A percentile compares a stretch with the other conserved stretches of the same genome.
Evolutionary conservation across 2,329 filamentous ascomycete genomes (phyloP).

Genomic region (Rutstroemia sp.): DNA sequence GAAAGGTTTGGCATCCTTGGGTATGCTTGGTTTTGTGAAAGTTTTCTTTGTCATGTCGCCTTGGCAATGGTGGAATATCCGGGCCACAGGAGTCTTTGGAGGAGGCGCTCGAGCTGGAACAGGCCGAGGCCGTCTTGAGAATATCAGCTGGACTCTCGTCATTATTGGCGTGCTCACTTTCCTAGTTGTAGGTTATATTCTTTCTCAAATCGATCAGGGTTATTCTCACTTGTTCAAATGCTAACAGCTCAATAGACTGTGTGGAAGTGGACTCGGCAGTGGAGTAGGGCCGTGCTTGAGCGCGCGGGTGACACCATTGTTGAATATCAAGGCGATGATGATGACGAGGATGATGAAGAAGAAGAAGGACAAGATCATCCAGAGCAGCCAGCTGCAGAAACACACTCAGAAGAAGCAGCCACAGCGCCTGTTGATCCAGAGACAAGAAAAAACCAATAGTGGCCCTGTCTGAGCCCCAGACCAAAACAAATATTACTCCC

Average conservation of each 20-base stretch:
- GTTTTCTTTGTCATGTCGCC: constrained; percentile 67
- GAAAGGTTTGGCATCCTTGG: constrained; percentile 86
- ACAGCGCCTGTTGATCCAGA: constrained; percentile 7
- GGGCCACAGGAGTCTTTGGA: constrained; percentile 50
- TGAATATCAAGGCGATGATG: constrained; percentile 62
- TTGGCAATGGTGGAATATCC: constrained; percentile 69
- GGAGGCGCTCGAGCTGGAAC: constrained; percentile 46
- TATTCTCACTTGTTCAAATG: not conserved
- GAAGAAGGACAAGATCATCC: not conserved
- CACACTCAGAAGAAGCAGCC: not conserved
- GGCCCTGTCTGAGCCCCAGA: not conserved
- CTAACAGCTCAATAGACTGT: constrained; percentile 47
- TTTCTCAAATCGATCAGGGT: not conserved
- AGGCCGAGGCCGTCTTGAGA: constrained; percentile 70
- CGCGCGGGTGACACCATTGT: constrained; percentile 72
- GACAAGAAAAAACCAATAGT: constrained; percentile 15
- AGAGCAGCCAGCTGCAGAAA: not conserved
- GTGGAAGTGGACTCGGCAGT: constrained; percentile 71
- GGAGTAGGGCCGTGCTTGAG: constrained; percentile 67
- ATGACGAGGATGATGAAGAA: constrained; percentile 40
- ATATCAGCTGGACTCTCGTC: constrained; percentile 73
- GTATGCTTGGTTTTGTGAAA: constrained; percentile 78
- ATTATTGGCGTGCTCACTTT: constrained; percentile 75
- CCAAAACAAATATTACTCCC: not conserved
- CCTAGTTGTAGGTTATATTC: constrained; percentile 53